These are phyloP conservation scores for Xylaria polymorpha DNA, from an alignment of 2,329 filamentous ascomycete genomes.

Conservation along the genomic window DNA sequence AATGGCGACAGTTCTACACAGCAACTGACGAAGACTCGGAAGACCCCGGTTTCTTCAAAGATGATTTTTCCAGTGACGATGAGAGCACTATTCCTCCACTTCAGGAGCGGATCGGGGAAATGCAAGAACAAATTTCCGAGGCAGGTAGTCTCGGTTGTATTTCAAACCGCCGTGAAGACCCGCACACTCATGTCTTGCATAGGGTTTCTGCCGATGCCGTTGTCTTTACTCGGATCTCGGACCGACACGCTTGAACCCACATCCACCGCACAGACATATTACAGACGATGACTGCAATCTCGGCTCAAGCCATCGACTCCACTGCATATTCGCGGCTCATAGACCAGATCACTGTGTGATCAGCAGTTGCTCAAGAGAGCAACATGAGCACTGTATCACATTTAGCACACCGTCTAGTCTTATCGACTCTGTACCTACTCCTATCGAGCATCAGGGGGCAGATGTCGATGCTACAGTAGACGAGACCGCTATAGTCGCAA, in stretches of 20 bases:
- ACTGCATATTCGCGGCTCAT: constrained; percentile 45
- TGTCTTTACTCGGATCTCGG: constrained; percentile 40
- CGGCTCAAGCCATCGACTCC: constrained; percentile 38
- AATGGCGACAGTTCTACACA: neutral
- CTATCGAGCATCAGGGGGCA: neutral
- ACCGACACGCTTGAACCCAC: constrained; percentile 39
- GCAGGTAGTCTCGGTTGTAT: neutral
- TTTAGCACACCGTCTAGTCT: neutral
- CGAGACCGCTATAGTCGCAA: neutral
- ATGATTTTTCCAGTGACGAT: constrained; percentile 16
- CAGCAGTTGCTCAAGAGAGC: constrained; percentile 17
- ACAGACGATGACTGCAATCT: constrained; percentile 41
- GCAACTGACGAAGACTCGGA: neutral
- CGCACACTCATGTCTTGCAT: constrained; percentile 16
- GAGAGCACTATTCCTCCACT: neutral
- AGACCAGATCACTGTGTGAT: constrained; percentile 40
- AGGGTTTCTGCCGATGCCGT: constrained; percentile 37
- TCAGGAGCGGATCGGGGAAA: neutral
- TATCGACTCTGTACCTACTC: neutral
- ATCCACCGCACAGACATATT: constrained; percentile 41
- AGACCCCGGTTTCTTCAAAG: neutral
- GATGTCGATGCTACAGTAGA: neutral
- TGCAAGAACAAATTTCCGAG: constrained; percentile 4
- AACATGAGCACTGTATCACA: constrained; percentile 34
- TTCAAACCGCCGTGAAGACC: neutral